A percentile compares a stretch with the other conserved stretches of the same genome.
Evolutionary conservation across 2,329 filamentous ascomycete genomes (phyloP).

Genomic region (Colletotrichum chrysophilum): DNA sequence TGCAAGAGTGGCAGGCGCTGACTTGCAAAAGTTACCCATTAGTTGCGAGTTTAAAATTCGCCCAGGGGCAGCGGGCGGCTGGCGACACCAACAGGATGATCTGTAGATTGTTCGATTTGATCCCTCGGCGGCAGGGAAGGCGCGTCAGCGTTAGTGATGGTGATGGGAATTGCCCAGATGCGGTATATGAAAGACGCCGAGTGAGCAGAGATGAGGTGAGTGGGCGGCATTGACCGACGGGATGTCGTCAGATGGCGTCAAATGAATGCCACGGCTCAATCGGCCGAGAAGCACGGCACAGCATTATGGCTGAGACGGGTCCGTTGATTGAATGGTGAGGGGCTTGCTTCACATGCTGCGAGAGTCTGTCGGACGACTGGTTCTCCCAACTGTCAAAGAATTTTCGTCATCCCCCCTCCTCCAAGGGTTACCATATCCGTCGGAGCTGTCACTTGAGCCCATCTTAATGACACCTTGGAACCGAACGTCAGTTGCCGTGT

Average conservation of each 20-base stretch:
- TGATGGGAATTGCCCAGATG: not conserved
- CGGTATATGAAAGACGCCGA: not conserved
- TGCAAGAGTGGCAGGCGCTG: not conserved
- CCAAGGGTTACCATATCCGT: not conserved
- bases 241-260: not conserved
- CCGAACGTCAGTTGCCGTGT: constrained; percentile 4
- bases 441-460: not conserved
- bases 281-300: constrained; percentile 9
- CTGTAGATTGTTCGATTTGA: not conserved
- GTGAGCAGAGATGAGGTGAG: not conserved
- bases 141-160: not conserved
- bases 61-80: not conserved
- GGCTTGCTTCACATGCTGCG: constrained; percentile 7
- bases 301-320: constrained; percentile 5
- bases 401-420: not conserved
- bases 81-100: not conserved
- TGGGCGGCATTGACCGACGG: not conserved
- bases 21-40: not conserved
- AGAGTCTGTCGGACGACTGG: not conserved
- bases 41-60: not conserved
- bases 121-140: not conserved
- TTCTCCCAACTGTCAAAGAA: not conserved
- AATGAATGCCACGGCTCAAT: constrained; percentile 7
- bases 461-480: not conserved
- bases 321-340: not conserved